Conservation (phyloP, 2,329 filamentous ascomycete species). For the Dryadomyces sulphureus region DNA sequence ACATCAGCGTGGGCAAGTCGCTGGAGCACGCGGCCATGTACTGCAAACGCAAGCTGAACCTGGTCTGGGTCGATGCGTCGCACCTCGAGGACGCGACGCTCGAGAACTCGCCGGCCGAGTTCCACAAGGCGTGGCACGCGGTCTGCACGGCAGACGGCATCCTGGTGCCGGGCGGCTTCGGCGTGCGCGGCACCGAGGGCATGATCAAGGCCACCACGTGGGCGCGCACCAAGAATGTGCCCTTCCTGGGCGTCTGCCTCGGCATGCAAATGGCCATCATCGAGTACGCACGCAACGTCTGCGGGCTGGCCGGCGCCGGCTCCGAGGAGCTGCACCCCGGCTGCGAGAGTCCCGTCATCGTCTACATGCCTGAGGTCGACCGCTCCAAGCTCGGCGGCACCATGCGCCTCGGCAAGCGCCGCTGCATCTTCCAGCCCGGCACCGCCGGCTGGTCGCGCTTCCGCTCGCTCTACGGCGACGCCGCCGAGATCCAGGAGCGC, state of each 20-base stretch:
- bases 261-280: conserved; percentile 90
- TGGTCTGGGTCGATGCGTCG: conserved; percentile 74
- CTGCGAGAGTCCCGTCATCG: conserved; percentile 55
- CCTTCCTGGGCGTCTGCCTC: conserved; percentile 80
- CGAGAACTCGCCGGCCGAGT: conserved; percentile 50
- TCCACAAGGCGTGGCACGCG: conserved; percentile 73
- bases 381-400: conserved; percentile 57
- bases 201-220: conserved; percentile 83
- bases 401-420: conserved; percentile 60
- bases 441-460: conserved; percentile 56
- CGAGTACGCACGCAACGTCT: conserved; percentile 68
- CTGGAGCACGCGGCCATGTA: conserved; percentile 87
- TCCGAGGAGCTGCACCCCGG: conserved; percentile 40
- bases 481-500: conserved; percentile 42
- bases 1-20: conserved; percentile 62
- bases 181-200: conserved; percentile 66
- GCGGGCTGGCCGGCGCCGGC: conserved; percentile 41
- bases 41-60: conserved; percentile 62
- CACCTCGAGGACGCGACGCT: conserved; percentile 59
- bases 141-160: conserved; percentile 56
- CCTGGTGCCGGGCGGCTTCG: conserved; percentile 65
- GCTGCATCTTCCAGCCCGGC: conserved; percentile 53
- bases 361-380: conserved; percentile 74
- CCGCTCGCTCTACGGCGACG: conserved; percentile 48
- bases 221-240: conserved; percentile 67